These are phyloP conservation scores for Elaphomyces granulatus DNA, from an alignment of 495 filamentous ascomycete genomes.

Conservation along the genomic window DNA sequence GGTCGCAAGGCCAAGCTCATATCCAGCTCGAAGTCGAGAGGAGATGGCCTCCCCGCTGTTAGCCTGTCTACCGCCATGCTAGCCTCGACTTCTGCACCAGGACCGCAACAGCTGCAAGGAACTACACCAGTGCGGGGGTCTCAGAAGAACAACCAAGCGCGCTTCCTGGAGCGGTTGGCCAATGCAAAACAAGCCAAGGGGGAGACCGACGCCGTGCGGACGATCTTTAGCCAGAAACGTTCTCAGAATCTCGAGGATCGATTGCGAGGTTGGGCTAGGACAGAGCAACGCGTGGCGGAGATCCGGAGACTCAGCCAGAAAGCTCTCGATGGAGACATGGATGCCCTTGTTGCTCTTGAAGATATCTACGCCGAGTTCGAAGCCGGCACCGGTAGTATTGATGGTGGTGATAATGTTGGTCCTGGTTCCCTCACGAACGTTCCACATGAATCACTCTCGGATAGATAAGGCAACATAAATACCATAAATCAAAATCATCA, in stretches of 20 bases:
- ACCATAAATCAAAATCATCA: no score
- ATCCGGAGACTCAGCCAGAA: slow-evolving; percentile 22
- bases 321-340: slow-evolving; percentile 21
- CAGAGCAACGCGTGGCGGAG: slow-evolving; percentile 25
- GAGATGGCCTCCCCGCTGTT: slow-evolving; percentile 2
- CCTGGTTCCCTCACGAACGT: no score
- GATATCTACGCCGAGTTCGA: slow-evolving; percentile 16
- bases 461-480: background rate
- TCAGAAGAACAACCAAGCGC: slow-evolving; percentile 23
- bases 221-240: slow-evolving; percentile 17
- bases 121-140: slow-evolving; percentile 8
- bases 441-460: slow-evolving; percentile 1
- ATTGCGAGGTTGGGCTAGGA: slow-evolving; percentile 25
- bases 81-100: background rate
- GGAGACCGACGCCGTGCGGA: slow-evolving; percentile 32
- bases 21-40: slow-evolving; percentile 12
- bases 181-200: slow-evolving; percentile 28
- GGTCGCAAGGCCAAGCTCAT: slow-evolving; percentile 30
- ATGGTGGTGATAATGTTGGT: no score
- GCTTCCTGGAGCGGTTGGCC: slow-evolving; percentile 31
- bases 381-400: background rate
- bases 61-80: background rate
- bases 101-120: background rate
- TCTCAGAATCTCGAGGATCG: slow-evolving; percentile 20
- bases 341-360: slow-evolving; percentile 22